Evolutionary conservation across 2,329 filamentous ascomycete species (phyloP).

Genomic region (Fusarium cyanostomum): DNA sequence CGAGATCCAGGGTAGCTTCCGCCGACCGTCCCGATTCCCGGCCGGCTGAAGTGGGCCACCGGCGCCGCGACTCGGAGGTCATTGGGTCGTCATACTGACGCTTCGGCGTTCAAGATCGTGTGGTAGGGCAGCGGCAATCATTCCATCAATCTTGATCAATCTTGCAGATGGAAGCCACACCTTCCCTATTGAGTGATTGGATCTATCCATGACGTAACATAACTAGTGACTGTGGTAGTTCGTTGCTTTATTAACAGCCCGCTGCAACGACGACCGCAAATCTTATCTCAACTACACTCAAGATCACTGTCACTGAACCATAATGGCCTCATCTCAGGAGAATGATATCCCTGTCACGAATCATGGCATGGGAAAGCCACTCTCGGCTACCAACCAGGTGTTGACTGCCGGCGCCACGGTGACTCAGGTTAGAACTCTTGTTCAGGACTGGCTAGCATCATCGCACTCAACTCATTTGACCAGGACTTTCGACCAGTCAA

Average conservation of each 20-base stretch:
- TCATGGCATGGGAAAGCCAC: slow-evolving; percentile 55
- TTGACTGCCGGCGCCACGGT: slow-evolving; percentile 69
- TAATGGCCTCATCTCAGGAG: slow-evolving; percentile 15
- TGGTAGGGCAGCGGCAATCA: background rate
- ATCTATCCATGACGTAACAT: slow-evolving; percentile 30
- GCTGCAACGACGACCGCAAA: slow-evolving; percentile 2
- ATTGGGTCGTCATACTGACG: slow-evolving; percentile 36
- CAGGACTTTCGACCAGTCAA: slow-evolving; percentile 76
- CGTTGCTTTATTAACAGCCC: background rate
- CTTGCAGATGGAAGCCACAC: background rate
- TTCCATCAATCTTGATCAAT: background rate
- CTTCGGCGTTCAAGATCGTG: background rate
- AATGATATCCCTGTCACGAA: slow-evolving; percentile 28
- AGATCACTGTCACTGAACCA: background rate
- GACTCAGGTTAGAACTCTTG: slow-evolving; percentile 58
- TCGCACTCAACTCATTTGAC: background rate
- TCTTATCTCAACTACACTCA: slow-evolving; percentile 9
- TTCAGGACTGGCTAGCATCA: accelerated
- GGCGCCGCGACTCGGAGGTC: slow-evolving; percentile 24
- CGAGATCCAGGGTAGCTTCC: slow-evolving; percentile 6
- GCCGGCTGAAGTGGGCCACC: slow-evolving; percentile 17
- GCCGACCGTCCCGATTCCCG: background rate
- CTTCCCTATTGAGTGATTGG: background rate
- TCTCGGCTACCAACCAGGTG: slow-evolving; percentile 64
- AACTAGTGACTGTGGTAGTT: background rate